Conservation (phyloP, 202 grass and related monocot species). For the Setaria viridis region DNA sequence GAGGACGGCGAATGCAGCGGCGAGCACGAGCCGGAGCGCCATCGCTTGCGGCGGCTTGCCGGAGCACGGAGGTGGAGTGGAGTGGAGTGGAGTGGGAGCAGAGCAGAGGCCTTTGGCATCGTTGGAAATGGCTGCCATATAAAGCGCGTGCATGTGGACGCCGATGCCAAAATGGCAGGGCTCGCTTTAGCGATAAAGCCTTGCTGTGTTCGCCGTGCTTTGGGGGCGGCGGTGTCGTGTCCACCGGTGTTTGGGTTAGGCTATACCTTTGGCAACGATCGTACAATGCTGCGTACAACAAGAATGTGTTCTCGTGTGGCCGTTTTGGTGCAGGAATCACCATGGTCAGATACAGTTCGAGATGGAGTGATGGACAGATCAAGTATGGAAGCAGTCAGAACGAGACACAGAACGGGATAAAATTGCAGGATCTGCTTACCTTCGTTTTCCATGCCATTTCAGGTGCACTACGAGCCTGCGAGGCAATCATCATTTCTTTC, state of each 20-base stretch:
- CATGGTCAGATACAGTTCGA: neutral
- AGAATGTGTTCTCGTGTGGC: neutral
- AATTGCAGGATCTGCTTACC: neutral
- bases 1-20: conserved; percentile 20
- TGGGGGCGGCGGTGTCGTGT: neutral
- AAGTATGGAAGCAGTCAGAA: neutral
- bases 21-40: conserved; percentile 44
- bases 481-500: neutral
- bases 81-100: neutral
- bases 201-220: neutral
- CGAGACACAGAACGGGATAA: neutral
- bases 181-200: conserved; percentile 22
- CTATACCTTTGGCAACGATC: neutral
- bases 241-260: neutral
- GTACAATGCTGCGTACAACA: neutral
- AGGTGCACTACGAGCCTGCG: neutral
- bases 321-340: neutral
- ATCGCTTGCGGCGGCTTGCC: conserved; percentile 19
- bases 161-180: neutral
- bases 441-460: neutral
- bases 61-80: neutral
- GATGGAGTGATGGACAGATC: neutral
- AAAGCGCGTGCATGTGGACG: conserved; percentile 36
- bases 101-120: neutral
- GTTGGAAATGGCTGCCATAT: conserved; percentile 23